phyloP scores from a whole-genome alignment of 345 rosid genomes.

The Rhodamnia rubescens region DNA sequence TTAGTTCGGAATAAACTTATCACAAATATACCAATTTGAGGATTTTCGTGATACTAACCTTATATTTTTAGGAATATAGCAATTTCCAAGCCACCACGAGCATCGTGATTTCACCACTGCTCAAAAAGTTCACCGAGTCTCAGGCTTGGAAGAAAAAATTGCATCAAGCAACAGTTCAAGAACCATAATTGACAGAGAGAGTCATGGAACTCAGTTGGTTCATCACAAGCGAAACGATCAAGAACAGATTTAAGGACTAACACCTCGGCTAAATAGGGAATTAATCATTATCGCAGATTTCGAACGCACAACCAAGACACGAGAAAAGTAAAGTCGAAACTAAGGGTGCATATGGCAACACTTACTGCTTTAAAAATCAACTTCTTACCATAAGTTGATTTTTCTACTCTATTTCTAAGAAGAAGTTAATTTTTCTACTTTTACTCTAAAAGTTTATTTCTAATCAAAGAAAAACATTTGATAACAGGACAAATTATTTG shows the following conservation, averaged over 20 bases:
- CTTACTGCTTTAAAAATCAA: too few relatives aligned
- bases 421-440: too few relatives aligned
- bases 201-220: neutral
- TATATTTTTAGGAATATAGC: neutral
- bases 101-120: neutral
- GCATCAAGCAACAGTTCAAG: neutral
- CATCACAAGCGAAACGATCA: neutral
- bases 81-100: neutral
- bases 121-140: neutral
- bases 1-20: too few relatives aligned
- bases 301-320: neutral
- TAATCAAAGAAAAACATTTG: too few relatives aligned
- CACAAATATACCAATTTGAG: too few relatives aligned
- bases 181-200: neutral
- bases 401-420: too few relatives aligned
- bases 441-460: too few relatives aligned
- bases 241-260: neutral
- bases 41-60: too few relatives aligned
- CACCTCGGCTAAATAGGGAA: neutral
- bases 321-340: neutral
- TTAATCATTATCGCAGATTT: neutral
- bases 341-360: too few relatives aligned
- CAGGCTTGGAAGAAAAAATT: neutral
- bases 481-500: too few relatives aligned
- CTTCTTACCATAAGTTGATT: too few relatives aligned